These are phyloP conservation scores for Zoysia pacifica DNA, from an alignment of 176 grass and related monocot species.

Conservation along the genomic window DNA sequence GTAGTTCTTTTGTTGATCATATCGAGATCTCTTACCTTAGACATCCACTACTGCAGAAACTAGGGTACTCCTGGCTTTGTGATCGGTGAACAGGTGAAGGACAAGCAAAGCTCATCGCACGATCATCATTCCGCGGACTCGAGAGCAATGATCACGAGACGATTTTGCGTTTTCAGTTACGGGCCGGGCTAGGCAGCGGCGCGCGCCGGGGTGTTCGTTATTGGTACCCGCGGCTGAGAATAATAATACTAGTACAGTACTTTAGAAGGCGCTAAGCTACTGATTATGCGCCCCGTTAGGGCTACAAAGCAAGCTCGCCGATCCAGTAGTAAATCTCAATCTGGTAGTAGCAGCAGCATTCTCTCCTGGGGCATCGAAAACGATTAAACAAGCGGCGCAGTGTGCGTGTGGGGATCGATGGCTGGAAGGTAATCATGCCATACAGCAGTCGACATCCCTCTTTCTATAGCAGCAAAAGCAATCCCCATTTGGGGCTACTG, in stretches of 20 bases:
- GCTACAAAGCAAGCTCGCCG: constrained; percentile 46
- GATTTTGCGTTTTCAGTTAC: constrained; percentile 29
- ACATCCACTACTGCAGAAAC: no score
- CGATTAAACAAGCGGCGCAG: not conserved
- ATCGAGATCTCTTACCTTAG: no score
- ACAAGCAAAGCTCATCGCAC: constrained; percentile 14
- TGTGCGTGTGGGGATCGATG: constrained; percentile 18
- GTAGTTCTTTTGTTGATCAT: no score
- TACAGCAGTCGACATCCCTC: constrained; percentile 34
- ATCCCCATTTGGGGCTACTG: constrained; percentile 22
- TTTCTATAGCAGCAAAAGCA: constrained; percentile 28
- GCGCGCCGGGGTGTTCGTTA: constrained; percentile 27
- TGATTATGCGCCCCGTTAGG: constrained; percentile 52
- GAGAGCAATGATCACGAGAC: constrained; percentile 39
- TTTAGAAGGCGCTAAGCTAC: constrained; percentile 35
- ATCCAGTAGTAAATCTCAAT: constrained; percentile 47
- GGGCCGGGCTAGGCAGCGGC: constrained; percentile 20
- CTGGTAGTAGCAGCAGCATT: constrained; percentile 20
- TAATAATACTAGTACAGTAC: not conserved
- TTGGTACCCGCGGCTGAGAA: constrained; percentile 28
- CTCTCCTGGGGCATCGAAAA: constrained; percentile 21
- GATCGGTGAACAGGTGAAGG: constrained; percentile 15
- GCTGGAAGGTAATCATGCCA: constrained; percentile 23
- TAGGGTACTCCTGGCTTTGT: not conserved
- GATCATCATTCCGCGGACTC: constrained; percentile 40